Base-by-base conservation (phyloP, 352 stramenopile genomes). In the Phytophthora quininea region DNA sequence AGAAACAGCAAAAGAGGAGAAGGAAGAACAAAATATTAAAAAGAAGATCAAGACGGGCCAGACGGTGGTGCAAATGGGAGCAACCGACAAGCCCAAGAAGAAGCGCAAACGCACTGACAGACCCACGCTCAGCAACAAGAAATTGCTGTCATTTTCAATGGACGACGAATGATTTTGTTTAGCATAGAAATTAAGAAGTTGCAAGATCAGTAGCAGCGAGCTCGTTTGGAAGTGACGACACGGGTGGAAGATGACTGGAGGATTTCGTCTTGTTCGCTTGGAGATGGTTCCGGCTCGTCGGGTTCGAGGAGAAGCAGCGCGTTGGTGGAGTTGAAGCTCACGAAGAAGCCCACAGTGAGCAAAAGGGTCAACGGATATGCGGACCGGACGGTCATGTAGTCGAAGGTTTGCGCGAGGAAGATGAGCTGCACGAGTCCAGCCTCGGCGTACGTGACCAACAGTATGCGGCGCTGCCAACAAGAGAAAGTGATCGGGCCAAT, bases 61-160 rank as follows among this genome's bases (percentile, higher is more conserved):
- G 52, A 66, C 51, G 7, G 74, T 91, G 7, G 85, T 74, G 11
- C 64, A 80, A 33, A 66, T 84, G 47, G 73, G 78, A 29, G 69
- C 64, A 48, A 15, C 29, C 30, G 62, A 69, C n/a, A 42, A 57
- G 9, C 47, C 40, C 9, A 77, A 71, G 24, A 89, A 87, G 43
- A 95, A 95, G 56, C 82, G 79, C 19, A 82, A 80, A 61, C 65
- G 69, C 27, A 48, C 54, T 5, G 71, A 86, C 38, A 51, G 54
- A 27, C 71, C 56, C 15, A 82, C 69, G 37, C 65, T 93, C n/a
- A 86, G 67, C 57, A 91, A 93, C 72, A 88, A 88, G 64, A 92
- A 89, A 54, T 63, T 95, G 45, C 61, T 95, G 6, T 95, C 85
- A 15, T 95, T 95, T 60, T 93, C 85, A 9, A 89, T 93, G 75